Evolutionary conservation across 2,329 filamentous ascomycete species (phyloP), one percentile per base, ranked within the genome.

Genomic region (Thielaviopsis musarum): DNA sequence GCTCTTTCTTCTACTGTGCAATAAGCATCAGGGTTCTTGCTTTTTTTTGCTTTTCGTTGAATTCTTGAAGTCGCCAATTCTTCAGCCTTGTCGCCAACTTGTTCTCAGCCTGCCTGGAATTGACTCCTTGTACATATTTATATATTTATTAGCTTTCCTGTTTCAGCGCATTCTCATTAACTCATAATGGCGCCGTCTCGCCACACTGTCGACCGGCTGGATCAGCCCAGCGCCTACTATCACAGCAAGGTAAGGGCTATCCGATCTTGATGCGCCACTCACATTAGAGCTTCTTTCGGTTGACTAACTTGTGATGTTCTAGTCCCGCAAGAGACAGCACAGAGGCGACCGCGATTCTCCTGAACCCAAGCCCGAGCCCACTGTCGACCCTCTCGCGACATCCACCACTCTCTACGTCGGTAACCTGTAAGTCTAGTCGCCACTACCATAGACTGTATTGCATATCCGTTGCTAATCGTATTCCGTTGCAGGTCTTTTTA

Each of bases 401-500:
- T 90, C 93, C 49, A 91, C 91, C 9, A 98, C 93, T 0, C 87
- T 98, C 69, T 98, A 98, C 69, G 91, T 98, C 54, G 93, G 93
- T 67, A 98, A 98, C 71, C 77, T 98, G 81, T 94, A 76, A 59
- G 68, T 65, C 22, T 10, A 34, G 30, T 12, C 30, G 30, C 15
- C 24, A 34, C 48, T 17, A 24, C 28, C 17, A 28, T 30, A 5
- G 17, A 34, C 10, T 2, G 3, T 17, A 5, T 10, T 55, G 5
- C 13, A n/a, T 13, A 15, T n/a, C 13, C n/a, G 53, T 24, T 22
- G 3, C 30, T 56, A 52, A 59, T 63, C 63, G 59, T 34, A 5
- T 34, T 34, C 30, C 63, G 63, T 58, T 24, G 51, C 65, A 90
- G 87, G 59, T 95, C 91, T 49, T 96, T 96, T 75, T 96, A 95